Percentiles rank a stretch among this genome's conserved stretches.
phyloP scores from a whole-genome alignment of 106 monocot genomes.

The Dendrobium officinale region DNA sequence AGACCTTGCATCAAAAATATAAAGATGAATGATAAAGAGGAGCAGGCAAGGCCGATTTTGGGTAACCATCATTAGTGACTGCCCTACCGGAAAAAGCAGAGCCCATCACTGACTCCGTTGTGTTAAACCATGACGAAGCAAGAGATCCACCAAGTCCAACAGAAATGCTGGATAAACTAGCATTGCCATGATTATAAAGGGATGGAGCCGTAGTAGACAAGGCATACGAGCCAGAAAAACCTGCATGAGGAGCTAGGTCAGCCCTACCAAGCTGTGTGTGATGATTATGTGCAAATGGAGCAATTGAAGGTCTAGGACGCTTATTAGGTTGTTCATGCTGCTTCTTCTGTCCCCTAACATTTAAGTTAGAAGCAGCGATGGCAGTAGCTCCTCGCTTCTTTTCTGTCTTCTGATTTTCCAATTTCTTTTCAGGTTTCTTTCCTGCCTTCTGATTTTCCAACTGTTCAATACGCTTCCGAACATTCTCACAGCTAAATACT shows the following conservation, averaged over 20 bases:
- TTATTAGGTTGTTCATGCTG: constrained; percentile 23
- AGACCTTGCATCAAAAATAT: background rate
- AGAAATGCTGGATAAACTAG: constrained; percentile 8
- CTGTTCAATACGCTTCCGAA: constrained; percentile 35
- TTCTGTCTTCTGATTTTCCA: constrained; percentile 32
- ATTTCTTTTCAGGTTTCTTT: background rate
- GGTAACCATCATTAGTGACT: constrained; percentile 14
- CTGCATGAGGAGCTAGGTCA: constrained; percentile 28
- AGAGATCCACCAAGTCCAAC: constrained; percentile 15
- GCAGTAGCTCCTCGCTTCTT: constrained; percentile 8
- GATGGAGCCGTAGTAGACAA: constrained; percentile 11
- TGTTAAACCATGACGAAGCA: constrained; percentile 20
- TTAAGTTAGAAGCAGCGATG: constrained; percentile 16
- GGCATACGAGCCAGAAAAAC: constrained; percentile 26
- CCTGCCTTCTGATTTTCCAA: constrained; percentile 34
- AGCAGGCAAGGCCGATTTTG: background rate
- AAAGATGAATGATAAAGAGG: constrained; percentile 3
- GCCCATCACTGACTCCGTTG: constrained; percentile 19
- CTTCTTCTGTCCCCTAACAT: constrained; percentile 9
- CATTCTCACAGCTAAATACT: constrained; percentile 28
- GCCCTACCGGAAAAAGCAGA: constrained; percentile 28
- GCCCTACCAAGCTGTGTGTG: constrained; percentile 6
- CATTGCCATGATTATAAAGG: constrained; percentile 17
- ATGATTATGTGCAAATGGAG: background rate
- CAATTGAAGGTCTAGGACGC: constrained; percentile 15